Base-by-base conservation (phyloP, 495 filamentous ascomycete genomes). In the Tuber calosporum region DNA sequence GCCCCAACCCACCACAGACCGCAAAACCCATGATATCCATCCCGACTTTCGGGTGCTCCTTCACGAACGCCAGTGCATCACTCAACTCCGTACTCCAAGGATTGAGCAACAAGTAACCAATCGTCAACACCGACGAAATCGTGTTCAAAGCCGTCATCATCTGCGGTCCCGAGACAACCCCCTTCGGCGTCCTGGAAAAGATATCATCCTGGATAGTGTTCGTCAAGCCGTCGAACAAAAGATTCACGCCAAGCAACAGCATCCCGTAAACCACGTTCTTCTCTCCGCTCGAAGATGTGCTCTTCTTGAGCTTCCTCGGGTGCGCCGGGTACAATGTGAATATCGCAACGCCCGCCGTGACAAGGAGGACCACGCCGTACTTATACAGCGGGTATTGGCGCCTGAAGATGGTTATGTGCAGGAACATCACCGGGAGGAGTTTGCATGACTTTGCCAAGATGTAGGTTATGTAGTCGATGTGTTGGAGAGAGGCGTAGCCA, bases 71-170 rank as follows among this genome's bases (percentile, higher is more conserved):
- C 72, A 95, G 82, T n/a, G 95, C 94, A 26, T 89, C 87, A 38
- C 84, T 83, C 71, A 98, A 84, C 84, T 99, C 95, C 0, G 89
- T 90, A 7, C 97, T 81, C 84, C 90, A 92, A 9, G 96, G 96
- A 76, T 89, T 90, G 34, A 94, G 81, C 58, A 93, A 77, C 36
- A 99, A 87, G 74, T 94, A 98, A 1, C 82, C 79, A 42, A 88
- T 85, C 4, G 93, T 98, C 69, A 97, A 82, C 41, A 86, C 74
- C 0, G 92, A 94, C 58, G 87, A 89, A 77, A 98, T 88, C 42
- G 96, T 82, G 79, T 97, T 98, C 80, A 97, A 92, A n/a, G 94
- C 96, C 73, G 93, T 93, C 95, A 99, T 99, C 95, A 99, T 98
- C 87, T 98, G 96, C 69, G 94, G 93, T 2, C 96, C 96, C 13